Base-by-base conservation (phyloP, 257 asterid genomes). In the Nyctanthes arbortristis region DNA sequence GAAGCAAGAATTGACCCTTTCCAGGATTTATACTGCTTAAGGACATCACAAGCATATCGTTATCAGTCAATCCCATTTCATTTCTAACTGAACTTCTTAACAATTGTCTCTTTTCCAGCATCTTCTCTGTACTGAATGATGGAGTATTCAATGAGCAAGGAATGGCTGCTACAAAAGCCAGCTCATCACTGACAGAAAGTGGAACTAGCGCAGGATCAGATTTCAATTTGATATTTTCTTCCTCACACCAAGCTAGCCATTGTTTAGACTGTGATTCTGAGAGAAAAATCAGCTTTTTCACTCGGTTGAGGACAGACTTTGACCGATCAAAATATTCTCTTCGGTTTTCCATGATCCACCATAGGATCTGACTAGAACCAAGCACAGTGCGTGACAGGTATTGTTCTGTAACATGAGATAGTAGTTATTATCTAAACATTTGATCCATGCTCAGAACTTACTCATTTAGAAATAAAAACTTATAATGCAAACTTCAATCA, bases 291-390 rank as follows among this genome's bases (percentile, higher is more conserved):
- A 94, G 75, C 78, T 85, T 89, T 82, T 88, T 94, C 33, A 94
- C 99, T 49, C 86, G 85, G 79, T 83, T 78, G 66, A 94, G 88
- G 24, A 84, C 91, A 39, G 79, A 90, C 86, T 89, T 94, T 43
- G 99, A 87, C 40, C 96, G 82, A 68, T 86, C 85, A 37, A 94
- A 94, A 80, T 94, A 91, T 76, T 94, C 98, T 75, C 95, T 72
- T 66, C 96, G 79, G 78, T 94, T 91, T 81, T 94, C 99, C 99
- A 94, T 91, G 78, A 94, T 94, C 99, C 99, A 94, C 99, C 97
- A 94, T 79, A 89, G 74, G 72, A 94, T 88, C 78, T 94, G 99
- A 36, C 83, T 89, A 25, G 97, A 79, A 64, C 99, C 99, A 30
- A 92, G 95, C 31, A 86, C 90, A 36, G 97, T 91, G 25, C 90